phyloP scores from a whole-genome alignment of 164 flowering plant genomes.

The grape (Vitis vinifera) region ASM3070453v1 NC_081822.1:8827501-8828000 shows the following conservation, averaged over 20 bases:
- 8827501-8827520: constrained; percentile 43
- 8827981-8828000: no score
- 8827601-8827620: constrained; percentile 44
- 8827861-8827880: no score
- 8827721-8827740: constrained; percentile 1
- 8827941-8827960: no score
- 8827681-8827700: constrained; percentile 6
- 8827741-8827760: background rate
- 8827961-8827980: no score
- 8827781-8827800: no score
- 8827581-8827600: constrained; percentile 46
- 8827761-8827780: background rate
- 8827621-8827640: constrained; percentile 42
- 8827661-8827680: constrained; percentile 28
- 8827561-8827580: constrained; percentile 55
- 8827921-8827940: no score
- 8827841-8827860: no score
- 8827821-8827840: no score
- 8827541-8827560: constrained; percentile 38
- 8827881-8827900: no score
- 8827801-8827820: no score
- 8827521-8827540: constrained; percentile 30
- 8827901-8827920: no score
- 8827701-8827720: background rate
- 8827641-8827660: constrained; percentile 42